Percentiles rank a stretch among this genome's conserved stretches.
These are phyloP conservation scores for Paramecium biaurelia DNA, from an alignment of 73 alveolate species.

Conservation along the genomic window DNA sequence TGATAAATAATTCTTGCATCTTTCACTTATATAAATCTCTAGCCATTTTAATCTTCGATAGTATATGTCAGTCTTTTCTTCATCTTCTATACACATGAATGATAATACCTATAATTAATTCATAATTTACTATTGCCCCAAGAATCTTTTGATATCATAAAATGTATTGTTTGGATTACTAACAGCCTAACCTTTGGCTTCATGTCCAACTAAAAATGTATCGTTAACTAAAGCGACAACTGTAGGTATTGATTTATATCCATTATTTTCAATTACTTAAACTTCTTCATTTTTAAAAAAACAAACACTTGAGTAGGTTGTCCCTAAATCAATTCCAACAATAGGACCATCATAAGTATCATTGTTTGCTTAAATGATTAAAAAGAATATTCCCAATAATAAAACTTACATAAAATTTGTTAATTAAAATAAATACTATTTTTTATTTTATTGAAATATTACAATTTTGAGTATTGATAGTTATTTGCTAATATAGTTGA, in stretches of 20 bases:
- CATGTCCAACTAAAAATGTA: not conserved
- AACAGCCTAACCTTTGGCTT: not conserved
- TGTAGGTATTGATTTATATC: not conserved
- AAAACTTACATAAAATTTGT: too few relatives aligned
- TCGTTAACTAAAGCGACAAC: not conserved
- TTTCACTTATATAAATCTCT: not conserved
- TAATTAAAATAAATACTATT: too few relatives aligned
- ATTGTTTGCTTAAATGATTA: too few relatives aligned
- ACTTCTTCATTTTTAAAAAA: not conserved
- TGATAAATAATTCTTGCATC: slow-evolving; percentile 56
- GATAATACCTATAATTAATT: not conserved
- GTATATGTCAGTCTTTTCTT: not conserved
- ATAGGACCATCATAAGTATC: too few relatives aligned
- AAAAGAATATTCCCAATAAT: too few relatives aligned
- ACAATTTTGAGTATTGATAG: too few relatives aligned
- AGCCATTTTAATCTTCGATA: not conserved
- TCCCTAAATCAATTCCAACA: not conserved
- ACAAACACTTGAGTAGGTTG: not conserved
- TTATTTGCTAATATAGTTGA: too few relatives aligned
- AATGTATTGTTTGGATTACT: not conserved
- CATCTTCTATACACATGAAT: not conserved
- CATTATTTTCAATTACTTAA: not conserved
- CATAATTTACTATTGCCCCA: not conserved
- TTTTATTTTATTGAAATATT: too few relatives aligned
- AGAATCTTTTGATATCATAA: not conserved